Evolutionary conservation across 306 rosid species (phyloP), one percentile per base, ranked within the genome.

Genomic region (Potentilla sterilis): DNA sequence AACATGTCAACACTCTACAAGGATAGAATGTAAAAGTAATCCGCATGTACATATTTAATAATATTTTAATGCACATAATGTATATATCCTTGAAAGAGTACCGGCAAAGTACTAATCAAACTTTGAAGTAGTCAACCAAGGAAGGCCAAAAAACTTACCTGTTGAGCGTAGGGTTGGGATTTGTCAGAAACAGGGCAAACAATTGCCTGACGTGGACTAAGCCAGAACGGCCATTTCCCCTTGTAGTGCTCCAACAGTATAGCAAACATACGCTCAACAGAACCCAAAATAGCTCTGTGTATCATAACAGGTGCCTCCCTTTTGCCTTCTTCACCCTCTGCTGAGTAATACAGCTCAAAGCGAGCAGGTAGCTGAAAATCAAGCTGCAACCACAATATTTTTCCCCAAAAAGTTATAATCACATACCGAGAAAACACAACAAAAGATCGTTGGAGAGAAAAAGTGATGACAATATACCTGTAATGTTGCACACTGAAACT

Each of bases 141-240:
- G 51, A 77, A 59, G 44, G 42, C 38, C 67, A 10, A 57, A 28
- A 61, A 15, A 37, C 40, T 2, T 82, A 91, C 98, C 98, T 83
- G 52, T 16, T 85, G 74, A 18, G 97, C 96, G 69, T 89, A 93
- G 24, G 92, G 73, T 77, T 87, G 88, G 74, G 97, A 89, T 81
- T 84, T 93, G 80, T 86, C 90, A 0, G 98, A 91, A 77, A 89
- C 96, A 0, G 98, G 94, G 84, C 97, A 93, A 49, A 93, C 85
- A 84, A 93, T 89, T 1, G 98, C 96, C 85, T 93, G 98, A 57
- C 96, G 94, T 51, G 98, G 97, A 86, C 97, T 93, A 66, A 93
- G 97, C 98, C 98, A 93, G 77, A 93, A 88, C 49, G 98, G 98
- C 98, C 98, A 93, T 85, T 93, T 93, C 55, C 97, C 98, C 85